Conservation (phyloP, 1,284 basidiomycete species). For the Erythrobasidium hasegawianum region DNA sequence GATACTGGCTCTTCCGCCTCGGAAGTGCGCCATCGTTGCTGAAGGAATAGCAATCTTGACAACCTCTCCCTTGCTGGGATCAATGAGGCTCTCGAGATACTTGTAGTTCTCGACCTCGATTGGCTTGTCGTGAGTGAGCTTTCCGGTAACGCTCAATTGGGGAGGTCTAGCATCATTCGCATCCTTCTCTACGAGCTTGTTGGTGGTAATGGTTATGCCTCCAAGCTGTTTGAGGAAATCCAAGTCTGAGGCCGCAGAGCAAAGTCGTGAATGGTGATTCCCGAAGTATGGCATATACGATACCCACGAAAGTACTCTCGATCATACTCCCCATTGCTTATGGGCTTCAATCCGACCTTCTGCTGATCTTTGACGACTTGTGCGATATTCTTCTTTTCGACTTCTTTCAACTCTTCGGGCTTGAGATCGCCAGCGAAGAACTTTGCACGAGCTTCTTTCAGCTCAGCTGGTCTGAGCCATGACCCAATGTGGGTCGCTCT, state of each 20-base stretch:
- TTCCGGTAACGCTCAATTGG: conserved; percentile 39
- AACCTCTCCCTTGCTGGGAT: conserved; percentile 35
- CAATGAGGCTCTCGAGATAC: conserved; percentile 42
- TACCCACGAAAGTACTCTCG: conserved; percentile 1
- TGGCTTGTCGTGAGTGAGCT: conserved; percentile 40
- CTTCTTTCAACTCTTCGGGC: conserved; percentile 52
- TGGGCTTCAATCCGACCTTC: conserved; percentile 55
- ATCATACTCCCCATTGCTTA: conserved; percentile 56
- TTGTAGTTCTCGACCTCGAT: conserved; percentile 46
- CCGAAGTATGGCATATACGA: no score
- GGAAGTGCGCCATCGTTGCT: conserved; percentile 44
- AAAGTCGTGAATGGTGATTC: background rate
- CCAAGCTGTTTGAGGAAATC: conserved; percentile 45
- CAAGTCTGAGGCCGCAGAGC: conserved; percentile 36
- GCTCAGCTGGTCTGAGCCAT: conserved; percentile 61
- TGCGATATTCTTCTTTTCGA: conserved; percentile 59
- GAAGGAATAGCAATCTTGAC: conserved; percentile 46
- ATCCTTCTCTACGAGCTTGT: conserved; percentile 43
- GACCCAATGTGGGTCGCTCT: conserved; percentile 25
- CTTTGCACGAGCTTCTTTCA: conserved; percentile 90
- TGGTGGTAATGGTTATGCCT: conserved; percentile 44
- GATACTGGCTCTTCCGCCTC: conserved; percentile 42
- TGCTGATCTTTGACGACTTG: conserved; percentile 57
- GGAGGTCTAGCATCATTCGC: conserved; percentile 35
- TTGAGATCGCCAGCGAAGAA: conserved; percentile 87